Percentiles rank a stretch among this genome's conserved stretches.
Conservation (phyloP, 768 basidiomycete species). For the Neoboletus magnificus region DNA sequence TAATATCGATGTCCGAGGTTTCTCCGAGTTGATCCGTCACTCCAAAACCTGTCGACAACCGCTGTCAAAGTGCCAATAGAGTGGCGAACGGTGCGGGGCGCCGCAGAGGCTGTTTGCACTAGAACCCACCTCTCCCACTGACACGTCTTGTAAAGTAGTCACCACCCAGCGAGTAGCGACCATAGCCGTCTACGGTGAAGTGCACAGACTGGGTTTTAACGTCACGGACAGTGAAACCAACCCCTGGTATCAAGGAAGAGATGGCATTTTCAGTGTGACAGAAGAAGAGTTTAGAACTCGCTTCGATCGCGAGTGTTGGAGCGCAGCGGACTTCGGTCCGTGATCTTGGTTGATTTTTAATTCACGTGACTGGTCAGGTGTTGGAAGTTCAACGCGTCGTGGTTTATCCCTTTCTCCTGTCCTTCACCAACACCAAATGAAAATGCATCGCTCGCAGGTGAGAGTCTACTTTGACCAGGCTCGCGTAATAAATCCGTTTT, state of each 20-base stretch:
- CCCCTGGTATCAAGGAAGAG: neutral
- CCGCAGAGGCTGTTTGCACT: neutral
- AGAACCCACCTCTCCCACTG: neutral
- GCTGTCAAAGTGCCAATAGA: neutral
- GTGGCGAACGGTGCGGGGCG: neutral
- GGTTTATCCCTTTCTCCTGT: neutral
- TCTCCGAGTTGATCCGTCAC: constrained; percentile 2
- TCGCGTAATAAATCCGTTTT: neutral
- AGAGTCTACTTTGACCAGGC: neutral
- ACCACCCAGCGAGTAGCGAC: neutral
- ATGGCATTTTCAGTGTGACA: neutral
- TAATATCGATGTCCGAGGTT: constrained; percentile 9
- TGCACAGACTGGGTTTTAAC: neutral
- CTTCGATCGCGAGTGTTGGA: too few relatives aligned
- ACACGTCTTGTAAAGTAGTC: neutral
- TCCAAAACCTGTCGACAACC: neutral
- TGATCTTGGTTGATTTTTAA: constrained; percentile 16
- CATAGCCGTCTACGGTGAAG: neutral
- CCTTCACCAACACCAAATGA: neutral
- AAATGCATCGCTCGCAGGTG: constrained; percentile 20
- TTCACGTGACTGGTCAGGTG: constrained; percentile 24
- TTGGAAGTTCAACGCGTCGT: neutral
- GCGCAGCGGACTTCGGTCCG: neutral
- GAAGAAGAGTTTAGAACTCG: neutral
- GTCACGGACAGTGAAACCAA: neutral